Evolutionary conservation across 345 rosid species (phyloP).

Genomic region (Aegle marmelos): DNA sequence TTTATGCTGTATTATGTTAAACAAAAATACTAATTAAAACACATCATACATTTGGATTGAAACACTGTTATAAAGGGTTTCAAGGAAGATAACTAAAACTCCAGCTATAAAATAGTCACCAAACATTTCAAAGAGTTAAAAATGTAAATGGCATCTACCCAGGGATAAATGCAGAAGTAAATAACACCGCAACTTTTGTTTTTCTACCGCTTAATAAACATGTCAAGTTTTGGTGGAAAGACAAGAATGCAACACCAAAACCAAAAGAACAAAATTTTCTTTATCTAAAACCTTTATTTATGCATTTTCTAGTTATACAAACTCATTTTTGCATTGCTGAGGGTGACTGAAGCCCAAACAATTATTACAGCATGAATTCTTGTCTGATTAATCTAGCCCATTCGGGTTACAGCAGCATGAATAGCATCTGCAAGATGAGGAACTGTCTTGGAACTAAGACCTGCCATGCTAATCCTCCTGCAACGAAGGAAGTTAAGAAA

Average conservation of each 20-base stretch:
- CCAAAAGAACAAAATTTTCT: neutral
- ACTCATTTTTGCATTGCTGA: neutral
- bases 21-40: too few relatives aligned
- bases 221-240: neutral
- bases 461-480: conserved; percentile 89
- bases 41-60: too few relatives aligned
- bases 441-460: conserved; percentile 57
- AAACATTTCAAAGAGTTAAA: neutral
- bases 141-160: neutral
- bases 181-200: neutral
- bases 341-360: neutral
- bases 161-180: neutral
- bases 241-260: neutral
- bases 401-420: conserved; percentile 60
- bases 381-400: conserved; percentile 18
- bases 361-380: neutral
- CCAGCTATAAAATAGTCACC: too few relatives aligned
- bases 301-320: neutral
- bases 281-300: neutral
- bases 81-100: too few relatives aligned
- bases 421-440: conserved; percentile 70
- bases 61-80: too few relatives aligned
- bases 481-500: conserved; percentile 13
- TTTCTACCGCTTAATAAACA: neutral
- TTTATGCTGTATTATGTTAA: too few relatives aligned